These are phyloP conservation scores for Colletotrichum spaethianum DNA, from an alignment of 2,329 filamentous ascomycete genomes.

Conservation along the genomic window DNA sequence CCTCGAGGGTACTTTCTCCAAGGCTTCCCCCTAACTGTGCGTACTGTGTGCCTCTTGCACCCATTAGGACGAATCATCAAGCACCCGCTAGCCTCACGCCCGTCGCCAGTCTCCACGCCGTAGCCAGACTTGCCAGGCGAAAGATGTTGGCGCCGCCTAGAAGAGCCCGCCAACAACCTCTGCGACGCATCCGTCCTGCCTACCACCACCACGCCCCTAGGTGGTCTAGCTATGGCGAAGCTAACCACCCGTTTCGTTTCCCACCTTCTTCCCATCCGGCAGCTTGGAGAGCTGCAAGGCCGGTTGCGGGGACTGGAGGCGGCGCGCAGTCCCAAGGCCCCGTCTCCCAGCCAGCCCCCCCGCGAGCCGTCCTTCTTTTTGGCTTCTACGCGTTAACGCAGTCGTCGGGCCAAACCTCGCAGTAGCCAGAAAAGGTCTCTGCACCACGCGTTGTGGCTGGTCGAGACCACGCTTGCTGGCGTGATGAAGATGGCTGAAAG, in stretches of 20 bases:
- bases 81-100: conserved; percentile 21
- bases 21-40: conserved; percentile 20
- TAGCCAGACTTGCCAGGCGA: neutral
- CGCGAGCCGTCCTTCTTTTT: conserved; percentile 5
- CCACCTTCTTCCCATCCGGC: conserved; percentile 30
- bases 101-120: conserved; percentile 13
- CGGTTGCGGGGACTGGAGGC: conserved; percentile 16
- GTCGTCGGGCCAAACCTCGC: conserved; percentile 1
- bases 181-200: conserved; percentile 27
- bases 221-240: conserved; percentile 10
- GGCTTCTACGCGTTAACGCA: conserved; percentile 10
- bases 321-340: neutral
- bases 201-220: conserved; percentile 28
- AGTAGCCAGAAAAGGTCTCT: neutral
- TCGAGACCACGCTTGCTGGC: neutral
- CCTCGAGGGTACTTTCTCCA: conserved; percentile 16
- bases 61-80: neutral
- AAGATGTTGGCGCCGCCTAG: neutral
- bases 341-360: conserved; percentile 27
- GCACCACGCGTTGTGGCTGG: conserved; percentile 34
- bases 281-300: conserved; percentile 2
- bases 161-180: conserved; percentile 13
- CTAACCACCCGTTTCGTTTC: neutral
- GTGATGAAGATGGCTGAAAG: conserved; percentile 19
- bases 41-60: conserved; percentile 33